Conservation (phyloP, 257 asterid genomes). For the Anisodus tanguticus region DNA sequence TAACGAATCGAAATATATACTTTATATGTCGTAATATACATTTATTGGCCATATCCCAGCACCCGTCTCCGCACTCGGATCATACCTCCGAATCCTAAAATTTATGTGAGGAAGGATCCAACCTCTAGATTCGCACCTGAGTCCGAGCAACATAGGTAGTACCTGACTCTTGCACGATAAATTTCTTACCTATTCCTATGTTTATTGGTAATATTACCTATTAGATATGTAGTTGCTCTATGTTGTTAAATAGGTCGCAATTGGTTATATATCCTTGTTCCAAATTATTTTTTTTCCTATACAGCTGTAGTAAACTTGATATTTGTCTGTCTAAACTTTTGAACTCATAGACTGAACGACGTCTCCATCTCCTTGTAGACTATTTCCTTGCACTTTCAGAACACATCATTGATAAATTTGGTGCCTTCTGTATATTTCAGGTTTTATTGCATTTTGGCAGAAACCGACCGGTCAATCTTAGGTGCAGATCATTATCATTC, state of each 20-base stretch:
- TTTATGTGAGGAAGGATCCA: too few species aligned
- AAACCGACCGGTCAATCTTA: slow-evolving; percentile 33
- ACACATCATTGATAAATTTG: slow-evolving; percentile 30
- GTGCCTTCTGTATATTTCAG: slow-evolving; percentile 37
- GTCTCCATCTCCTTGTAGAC: slow-evolving; percentile 3
- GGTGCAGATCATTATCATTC: slow-evolving; percentile 25
- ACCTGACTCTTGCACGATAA: slow-evolving; percentile 6
- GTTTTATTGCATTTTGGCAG: slow-evolving; percentile 30
- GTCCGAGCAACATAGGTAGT: too few species aligned
- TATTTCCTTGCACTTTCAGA: slow-evolving; percentile 37
- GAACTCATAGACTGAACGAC: background rate
- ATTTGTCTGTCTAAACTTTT: background rate
- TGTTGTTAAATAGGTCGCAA: slow-evolving; percentile 7
- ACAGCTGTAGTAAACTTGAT: slow-evolving; percentile 12
- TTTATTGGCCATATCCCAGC: too few species aligned
- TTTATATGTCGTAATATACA: too few species aligned
- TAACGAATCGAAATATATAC: too few species aligned
- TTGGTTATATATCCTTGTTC: slow-evolving; percentile 9
- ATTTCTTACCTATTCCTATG: slow-evolving; percentile 5
- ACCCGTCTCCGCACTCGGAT: too few species aligned
- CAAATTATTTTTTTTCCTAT: background rate
- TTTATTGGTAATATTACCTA: slow-evolving; percentile 14
- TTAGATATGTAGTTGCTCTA: background rate
- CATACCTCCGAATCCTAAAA: too few species aligned
- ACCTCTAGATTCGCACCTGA: too few species aligned